Percentiles rank a stretch among this genome's conserved stretches.
These are phyloP conservation scores for Orbilia quercus DNA, from an alignment of 2,329 filamentous ascomycete genomes.

Conservation along the genomic window DNA sequence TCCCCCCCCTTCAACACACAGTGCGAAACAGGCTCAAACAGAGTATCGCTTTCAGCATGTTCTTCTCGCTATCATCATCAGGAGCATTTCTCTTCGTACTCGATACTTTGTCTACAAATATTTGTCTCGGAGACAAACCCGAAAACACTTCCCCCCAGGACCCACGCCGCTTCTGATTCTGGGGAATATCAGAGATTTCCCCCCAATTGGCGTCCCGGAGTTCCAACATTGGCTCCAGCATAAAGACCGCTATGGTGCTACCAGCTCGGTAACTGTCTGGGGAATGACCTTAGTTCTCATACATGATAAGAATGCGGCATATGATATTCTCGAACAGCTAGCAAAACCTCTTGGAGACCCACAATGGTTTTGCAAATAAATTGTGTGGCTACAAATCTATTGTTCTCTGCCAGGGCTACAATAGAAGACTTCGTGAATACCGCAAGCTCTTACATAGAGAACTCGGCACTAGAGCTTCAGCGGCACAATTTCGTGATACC, in stretches of 20 bases:
- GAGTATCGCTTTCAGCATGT: not conserved
- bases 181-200: slow-evolving; percentile 68
- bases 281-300: slow-evolving; percentile 63
- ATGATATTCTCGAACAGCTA: slow-evolving; percentile 62
- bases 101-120: slow-evolving; percentile 10
- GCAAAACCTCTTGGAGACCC: slow-evolving; percentile 62
- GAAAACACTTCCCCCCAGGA: slow-evolving; percentile 65
- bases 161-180: slow-evolving; percentile 66
- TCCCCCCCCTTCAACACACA: too few species aligned
- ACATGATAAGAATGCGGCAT: slow-evolving; percentile 61
- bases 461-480: slow-evolving; percentile 60
- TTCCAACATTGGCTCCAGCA: slow-evolving; percentile 65
- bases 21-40: too few species aligned
- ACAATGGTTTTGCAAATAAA: slow-evolving; percentile 59
- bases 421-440: slow-evolving; percentile 56
- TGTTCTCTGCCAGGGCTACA: slow-evolving; percentile 59
- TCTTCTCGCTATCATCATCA: not conserved
- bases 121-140: slow-evolving; percentile 36
- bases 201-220: slow-evolving; percentile 63
- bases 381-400: slow-evolving; percentile 60
- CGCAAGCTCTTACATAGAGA: slow-evolving; percentile 61
- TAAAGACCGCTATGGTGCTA: slow-evolving; percentile 64
- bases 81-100: not conserved
- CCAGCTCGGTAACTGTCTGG: slow-evolving; percentile 63
- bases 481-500: slow-evolving; percentile 56